Conservation (phyloP, 1,139 yeast genomes). For the Torulaspora globosa region DNA sequence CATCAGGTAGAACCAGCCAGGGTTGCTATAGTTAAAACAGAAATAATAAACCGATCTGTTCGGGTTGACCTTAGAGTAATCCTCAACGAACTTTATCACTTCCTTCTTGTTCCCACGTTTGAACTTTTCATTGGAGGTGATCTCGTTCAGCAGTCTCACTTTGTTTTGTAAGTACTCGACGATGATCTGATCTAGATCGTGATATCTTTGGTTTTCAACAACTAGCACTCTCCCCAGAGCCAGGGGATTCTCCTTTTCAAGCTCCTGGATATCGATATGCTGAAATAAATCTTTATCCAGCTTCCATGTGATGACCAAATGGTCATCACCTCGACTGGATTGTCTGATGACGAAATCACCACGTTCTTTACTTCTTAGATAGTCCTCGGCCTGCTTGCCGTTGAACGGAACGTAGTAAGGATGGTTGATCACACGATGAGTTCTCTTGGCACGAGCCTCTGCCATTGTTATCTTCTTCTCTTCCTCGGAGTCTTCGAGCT, state of each 20-base stretch:
- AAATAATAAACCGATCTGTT: constrained; percentile 87
- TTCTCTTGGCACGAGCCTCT: constrained; percentile 52
- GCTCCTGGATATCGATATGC: constrained; percentile 82
- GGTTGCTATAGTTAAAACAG: constrained; percentile 83
- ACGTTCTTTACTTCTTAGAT: constrained; percentile 77
- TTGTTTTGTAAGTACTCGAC: constrained; percentile 84
- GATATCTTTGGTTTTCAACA: constrained; percentile 67
- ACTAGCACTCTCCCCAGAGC: constrained; percentile 57
- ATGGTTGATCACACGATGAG: constrained; percentile 78
- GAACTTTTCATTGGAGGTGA: constrained; percentile 84
- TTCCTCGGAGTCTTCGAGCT: constrained; percentile 56
- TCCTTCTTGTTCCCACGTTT: constrained; percentile 76
- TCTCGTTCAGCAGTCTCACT: constrained; percentile 78
- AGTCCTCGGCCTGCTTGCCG: constrained; percentile 87
- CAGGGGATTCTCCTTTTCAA: constrained; percentile 58
- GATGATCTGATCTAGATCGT: constrained; percentile 90
- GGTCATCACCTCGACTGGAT: constrained; percentile 83
- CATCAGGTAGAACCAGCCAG: constrained; percentile 85
- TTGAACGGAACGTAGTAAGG: constrained; percentile 84
- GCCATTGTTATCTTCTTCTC: constrained; percentile 52
- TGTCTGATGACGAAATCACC: constrained; percentile 96
- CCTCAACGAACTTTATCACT: constrained; percentile 81
- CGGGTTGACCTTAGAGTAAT: constrained; percentile 88
- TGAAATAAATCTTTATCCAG: constrained; percentile 88
- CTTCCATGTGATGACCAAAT: constrained; percentile 93